Evolutionary conservation across 2,329 filamentous ascomycete species (phyloP).

Genomic region (Blastomyces gilchristii): DNA sequence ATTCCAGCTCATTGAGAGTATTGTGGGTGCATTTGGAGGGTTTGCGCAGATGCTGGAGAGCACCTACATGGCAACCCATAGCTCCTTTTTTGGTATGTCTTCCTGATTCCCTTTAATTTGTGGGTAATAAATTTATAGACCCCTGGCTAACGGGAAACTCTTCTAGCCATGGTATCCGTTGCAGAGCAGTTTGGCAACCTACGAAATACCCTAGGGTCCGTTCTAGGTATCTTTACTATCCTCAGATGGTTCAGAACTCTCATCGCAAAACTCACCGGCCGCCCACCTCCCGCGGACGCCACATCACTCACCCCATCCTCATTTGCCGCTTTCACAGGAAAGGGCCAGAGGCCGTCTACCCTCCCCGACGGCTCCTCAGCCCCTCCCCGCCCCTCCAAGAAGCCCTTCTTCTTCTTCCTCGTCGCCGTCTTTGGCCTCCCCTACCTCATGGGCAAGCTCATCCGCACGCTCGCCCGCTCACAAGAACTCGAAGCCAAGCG

Average conservation of each 20-base stretch:
- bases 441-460: conserved; percentile 94
- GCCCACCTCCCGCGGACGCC: conserved; percentile 77
- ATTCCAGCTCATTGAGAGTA: conserved; percentile 95
- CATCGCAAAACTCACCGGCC: conserved; percentile 84
- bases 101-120: not conserved
- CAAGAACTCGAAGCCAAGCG: conserved; percentile 64
- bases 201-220: conserved; percentile 82
- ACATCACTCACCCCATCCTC: conserved; percentile 78
- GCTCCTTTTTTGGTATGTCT: conserved; percentile 84
- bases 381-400: conserved; percentile 69
- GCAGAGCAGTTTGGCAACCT: conserved; percentile 94
- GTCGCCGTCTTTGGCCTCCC: conserved; percentile 89
- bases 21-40: conserved; percentile 91
- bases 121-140: conserved; percentile 7
- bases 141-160: conserved; percentile 12
- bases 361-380: conserved; percentile 57
- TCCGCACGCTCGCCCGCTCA: conserved; percentile 68
- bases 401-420: conserved; percentile 92
- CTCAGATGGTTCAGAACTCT: conserved; percentile 90
- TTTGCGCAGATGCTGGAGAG: conserved; percentile 99
- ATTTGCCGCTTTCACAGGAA: conserved; percentile 80
- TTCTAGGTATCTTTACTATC: conserved; percentile 89
- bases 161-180: conserved; percentile 86
- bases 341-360: conserved; percentile 37
- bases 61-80: conserved; percentile 99